Evolutionary conservation across 78 protist species (phyloP), one percentile per base, ranked within the genome.

Genomic region (Dictyostelium firmibasis): DNA sequence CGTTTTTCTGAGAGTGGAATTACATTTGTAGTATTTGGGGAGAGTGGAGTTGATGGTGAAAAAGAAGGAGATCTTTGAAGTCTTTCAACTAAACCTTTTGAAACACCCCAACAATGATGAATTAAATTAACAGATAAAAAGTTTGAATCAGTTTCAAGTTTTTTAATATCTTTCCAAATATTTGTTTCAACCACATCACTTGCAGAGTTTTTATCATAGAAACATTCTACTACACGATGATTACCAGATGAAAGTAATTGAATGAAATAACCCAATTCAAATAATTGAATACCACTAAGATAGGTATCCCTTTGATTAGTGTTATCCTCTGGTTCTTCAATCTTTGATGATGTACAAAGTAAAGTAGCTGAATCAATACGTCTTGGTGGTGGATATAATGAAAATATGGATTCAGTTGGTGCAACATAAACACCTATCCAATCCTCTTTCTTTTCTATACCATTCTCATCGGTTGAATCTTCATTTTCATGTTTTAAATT

Each of bases 21-120:
- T 67, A 67, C 75, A 67, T 67, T 67, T 67, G 75, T 25, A 67
- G 75, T 67, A 67, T 25, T 67, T 67, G 75, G 75, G 27, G 75
- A 67, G 4, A 67, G 18, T 67, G 75, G 75, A 9, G 75, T 7
- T 62, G 75, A 67, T 10, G 75, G 75, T 16, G 43, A 31, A 27
- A 77, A 77, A 10, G 67, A 35, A 9, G 64, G 23, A 11, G 77
- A 38, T 38, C 31, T 23, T 64, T 44, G 43, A 60, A 43, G 53
- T n/a, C 50, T 89, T 89, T 18, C 79, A 29, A 89, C 25, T n/a
- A 79, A 75, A 11, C 87, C 86, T 81, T 89, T 85, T 10, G 87
- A 27, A 35, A 89, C 83, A 81, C 94, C 94, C 94, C 94, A 89
- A 81, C 82, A 89, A 81, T 89, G 94, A 27, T 81, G 88, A 76